These are phyloP conservation scores for Pholiota molesta DNA, from an alignment of 768 basidiomycete species.

Conservation along the genomic window DNA sequence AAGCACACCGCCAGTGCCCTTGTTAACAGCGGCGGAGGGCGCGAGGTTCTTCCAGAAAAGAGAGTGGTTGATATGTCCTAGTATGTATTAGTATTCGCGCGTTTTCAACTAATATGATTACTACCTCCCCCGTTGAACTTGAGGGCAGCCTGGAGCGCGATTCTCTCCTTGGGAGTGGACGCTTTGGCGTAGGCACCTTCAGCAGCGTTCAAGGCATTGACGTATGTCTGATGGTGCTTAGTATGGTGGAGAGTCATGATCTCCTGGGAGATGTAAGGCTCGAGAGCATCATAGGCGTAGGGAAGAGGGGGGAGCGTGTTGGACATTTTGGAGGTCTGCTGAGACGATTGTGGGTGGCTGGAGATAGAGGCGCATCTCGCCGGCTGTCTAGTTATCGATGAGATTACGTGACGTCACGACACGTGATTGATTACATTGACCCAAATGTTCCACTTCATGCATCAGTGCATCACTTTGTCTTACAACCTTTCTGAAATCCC, in stretches of 20 bases:
- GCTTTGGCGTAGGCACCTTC: slow-evolving; percentile 76
- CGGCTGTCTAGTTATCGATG: slow-evolving; percentile 10
- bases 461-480: too few species aligned
- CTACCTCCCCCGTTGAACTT: slow-evolving; percentile 97
- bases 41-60: slow-evolving; percentile 97
- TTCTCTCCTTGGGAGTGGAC: slow-evolving; percentile 72
- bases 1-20: slow-evolving; percentile 64
- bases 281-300: slow-evolving; percentile 86
- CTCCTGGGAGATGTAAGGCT: slow-evolving; percentile 89
- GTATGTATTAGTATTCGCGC: slow-evolving; percentile 21
- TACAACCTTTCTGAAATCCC: too few species aligned
- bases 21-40: slow-evolving; percentile 52
- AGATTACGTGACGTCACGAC: slow-evolving; percentile 19
- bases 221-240: slow-evolving; percentile 96
- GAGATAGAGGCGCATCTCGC: neutral
- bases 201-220: slow-evolving; percentile 89
- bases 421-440: slow-evolving; percentile 5
- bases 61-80: slow-evolving; percentile 92
- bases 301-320: slow-evolving; percentile 73
- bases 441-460: neutral
- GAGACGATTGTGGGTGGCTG: neutral
- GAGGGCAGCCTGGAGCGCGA: slow-evolving; percentile 87
- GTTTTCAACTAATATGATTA: neutral
- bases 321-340: slow-evolving; percentile 31
- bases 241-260: slow-evolving; percentile 96